Percentiles rank a stretch among this genome's conserved stretches.
Conservation (phyloP, 371 early-diverging fungal species). For the Mucor lusitanicus region DNA sequence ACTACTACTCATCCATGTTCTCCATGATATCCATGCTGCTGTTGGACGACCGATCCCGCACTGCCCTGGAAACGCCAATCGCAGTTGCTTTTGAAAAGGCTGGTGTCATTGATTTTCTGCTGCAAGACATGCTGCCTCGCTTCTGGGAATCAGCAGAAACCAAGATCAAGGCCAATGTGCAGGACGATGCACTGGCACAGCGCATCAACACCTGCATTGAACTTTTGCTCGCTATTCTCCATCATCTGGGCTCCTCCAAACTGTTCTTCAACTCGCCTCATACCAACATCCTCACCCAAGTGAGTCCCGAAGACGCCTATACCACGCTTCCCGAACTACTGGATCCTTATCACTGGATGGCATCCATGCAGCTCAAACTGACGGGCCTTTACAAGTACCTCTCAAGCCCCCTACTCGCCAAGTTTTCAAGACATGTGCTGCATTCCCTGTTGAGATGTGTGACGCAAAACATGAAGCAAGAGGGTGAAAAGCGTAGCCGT, state of each 20-base stretch:
- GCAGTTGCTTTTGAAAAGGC: constrained; percentile 66
- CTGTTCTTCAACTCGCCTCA: constrained; percentile 55
- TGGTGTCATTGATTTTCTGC: constrained; percentile 59
- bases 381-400: constrained; percentile 50
- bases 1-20: constrained; percentile 56
- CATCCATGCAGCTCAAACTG: constrained; percentile 54
- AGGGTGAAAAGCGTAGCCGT: constrained; percentile 37
- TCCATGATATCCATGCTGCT: constrained; percentile 49
- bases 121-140: constrained; percentile 28
- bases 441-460: constrained; percentile 59
- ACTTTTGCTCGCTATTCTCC: constrained; percentile 56
- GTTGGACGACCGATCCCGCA: constrained; percentile 60
- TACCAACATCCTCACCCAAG: constrained; percentile 50
- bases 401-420: constrained; percentile 25
- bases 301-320: constrained; percentile 40
- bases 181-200: constrained; percentile 6
- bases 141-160: constrained; percentile 37
- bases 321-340: constrained; percentile 30
- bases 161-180: constrained; percentile 17
- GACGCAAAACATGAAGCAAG: constrained; percentile 64
- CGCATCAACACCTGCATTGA: constrained; percentile 58
- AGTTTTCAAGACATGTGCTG: constrained; percentile 52
- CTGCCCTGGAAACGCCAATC: constrained; percentile 69
- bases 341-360: constrained; percentile 63
- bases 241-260: constrained; percentile 59